Conservation (phyloP, 2,329 filamentous ascomycete species). For the Periconia digitata region DNA sequence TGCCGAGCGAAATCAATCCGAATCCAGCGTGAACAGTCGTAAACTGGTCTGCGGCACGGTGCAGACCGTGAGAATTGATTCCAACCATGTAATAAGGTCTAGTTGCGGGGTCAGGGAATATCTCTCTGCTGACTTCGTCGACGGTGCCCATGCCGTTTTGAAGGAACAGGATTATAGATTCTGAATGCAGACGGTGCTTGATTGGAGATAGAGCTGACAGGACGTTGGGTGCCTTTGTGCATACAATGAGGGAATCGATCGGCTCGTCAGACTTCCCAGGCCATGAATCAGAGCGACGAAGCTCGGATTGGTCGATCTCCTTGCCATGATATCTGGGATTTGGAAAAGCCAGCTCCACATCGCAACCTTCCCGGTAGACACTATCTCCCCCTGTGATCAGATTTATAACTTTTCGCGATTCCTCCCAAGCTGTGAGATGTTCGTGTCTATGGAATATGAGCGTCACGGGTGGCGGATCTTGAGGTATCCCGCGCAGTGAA, state of each 20-base stretch:
- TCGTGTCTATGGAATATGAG: conserved; percentile 69
- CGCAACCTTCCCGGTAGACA: conserved; percentile 45
- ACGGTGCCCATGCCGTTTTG: conserved; percentile 82
- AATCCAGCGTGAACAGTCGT: conserved; percentile 59
- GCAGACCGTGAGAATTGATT: conserved; percentile 61
- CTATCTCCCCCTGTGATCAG: conserved; percentile 49
- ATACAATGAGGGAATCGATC: conserved; percentile 75
- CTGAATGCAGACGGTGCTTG: conserved; percentile 64
- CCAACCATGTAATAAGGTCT: conserved; percentile 79
- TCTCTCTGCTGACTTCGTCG: conserved; percentile 70
- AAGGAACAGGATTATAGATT: conserved; percentile 74
- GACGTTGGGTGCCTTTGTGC: conserved; percentile 72
- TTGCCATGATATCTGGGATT: conserved; percentile 42
- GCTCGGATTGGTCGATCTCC: conserved; percentile 21
- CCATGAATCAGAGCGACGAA: conserved; percentile 4
- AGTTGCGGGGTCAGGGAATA: conserved; percentile 67
- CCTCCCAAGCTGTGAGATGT: conserved; percentile 51
- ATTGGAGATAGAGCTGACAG: conserved; percentile 67
- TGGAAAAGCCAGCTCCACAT: conserved; percentile 47
- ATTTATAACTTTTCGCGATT: conserved; percentile 47
- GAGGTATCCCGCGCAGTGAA: conserved; percentile 60
- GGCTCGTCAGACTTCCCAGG: conserved; percentile 44
- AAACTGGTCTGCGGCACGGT: conserved; percentile 50
- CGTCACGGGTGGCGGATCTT: conserved; percentile 70
- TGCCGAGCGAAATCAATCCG: conserved; percentile 60